Base-by-base conservation (phyloP, 2,329 filamentous ascomycete species). In the Zarea fungicola region DNA sequence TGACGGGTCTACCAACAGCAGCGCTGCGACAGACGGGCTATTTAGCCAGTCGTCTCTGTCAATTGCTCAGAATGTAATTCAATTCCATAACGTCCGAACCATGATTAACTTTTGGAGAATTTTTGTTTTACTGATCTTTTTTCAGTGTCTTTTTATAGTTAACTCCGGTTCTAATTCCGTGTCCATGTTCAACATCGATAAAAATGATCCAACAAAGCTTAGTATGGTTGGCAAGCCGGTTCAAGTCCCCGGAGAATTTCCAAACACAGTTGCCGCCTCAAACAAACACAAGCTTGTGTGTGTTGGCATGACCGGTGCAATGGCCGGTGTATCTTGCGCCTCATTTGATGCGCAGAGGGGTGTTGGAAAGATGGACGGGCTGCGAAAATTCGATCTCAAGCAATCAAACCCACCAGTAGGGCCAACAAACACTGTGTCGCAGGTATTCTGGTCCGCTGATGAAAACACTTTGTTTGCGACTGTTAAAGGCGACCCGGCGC, bases 361-460 rank as follows among this genome's bases (percentile, higher is more conserved):
- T 0, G 57, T 79, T 1, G 58, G 54, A 0, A 53, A 63, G 5
- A 69, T 77, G 60, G 76, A 80, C 48, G 61, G 48, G 1, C 66
- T 76, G 0, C 69, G 74, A 0, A 48, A 65, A 0, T 74, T 83
- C 50, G 67, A 74, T 11, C 57, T 84, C 1, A 62, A 65, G 1
- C 81, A 84, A 58, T 73, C 71, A 0, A 83, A 76, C 0, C 81
- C 82, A 0, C 80, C 82, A 0, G 60, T 66, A 0, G 81, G 80
- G 0, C 80, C 81, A 0, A 62, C 66, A 2, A 81, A 82, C 60
- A 82, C 77, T 0, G 70, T 84, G 3, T 82, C 80, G 0, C 79
- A 84, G 7, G 68, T 74, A 0, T 78, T 83, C 59, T 84, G 83
- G 64, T 78, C 76, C 1, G 61, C 62, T 0, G 78, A 84, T 45